These are phyloP conservation scores for Acer campestre DNA, from an alignment of 345 rosid genomes.

Conservation along the genomic window DNA sequence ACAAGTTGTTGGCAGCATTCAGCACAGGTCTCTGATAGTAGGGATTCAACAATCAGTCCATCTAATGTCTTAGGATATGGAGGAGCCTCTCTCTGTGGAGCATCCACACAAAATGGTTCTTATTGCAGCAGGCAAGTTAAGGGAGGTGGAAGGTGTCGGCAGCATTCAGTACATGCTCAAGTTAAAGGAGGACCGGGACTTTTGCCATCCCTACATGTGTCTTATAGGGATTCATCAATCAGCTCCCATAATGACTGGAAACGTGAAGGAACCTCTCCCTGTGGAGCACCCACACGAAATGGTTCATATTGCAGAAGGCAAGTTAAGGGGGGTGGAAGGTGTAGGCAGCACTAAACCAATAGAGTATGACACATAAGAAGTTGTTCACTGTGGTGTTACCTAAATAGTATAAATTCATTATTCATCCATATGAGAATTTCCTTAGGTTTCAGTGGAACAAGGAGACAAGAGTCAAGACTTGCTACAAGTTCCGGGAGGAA, in stretches of 20 bases:
- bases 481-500: not conserved
- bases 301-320: conserved; percentile 53
- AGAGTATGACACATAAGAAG: too few relatives aligned
- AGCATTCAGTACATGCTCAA: not conserved
- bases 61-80: not conserved
- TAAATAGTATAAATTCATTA: conserved; percentile 19
- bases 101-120: conserved; percentile 44
- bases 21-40: too few relatives aligned
- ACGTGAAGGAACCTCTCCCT: conserved; percentile 20
- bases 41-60: not conserved
- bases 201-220: not conserved
- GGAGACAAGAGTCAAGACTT: not conserved
- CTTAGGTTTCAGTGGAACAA: not conserved
- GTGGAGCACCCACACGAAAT: conserved; percentile 52
- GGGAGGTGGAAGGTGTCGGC: conserved; percentile 64
- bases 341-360: conserved; percentile 62
- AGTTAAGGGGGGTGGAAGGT: conserved; percentile 43
- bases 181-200: not conserved
- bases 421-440: conserved; percentile 33
- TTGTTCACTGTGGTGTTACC: conserved; percentile 32
- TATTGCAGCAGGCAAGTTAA: conserved; percentile 42
- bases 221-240: not conserved
- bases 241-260: not conserved
- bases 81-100: conserved; percentile 45
- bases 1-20: conserved; percentile 17